Conservation (phyloP, 1,139 yeast species). For the Pichia sp. region DNA sequence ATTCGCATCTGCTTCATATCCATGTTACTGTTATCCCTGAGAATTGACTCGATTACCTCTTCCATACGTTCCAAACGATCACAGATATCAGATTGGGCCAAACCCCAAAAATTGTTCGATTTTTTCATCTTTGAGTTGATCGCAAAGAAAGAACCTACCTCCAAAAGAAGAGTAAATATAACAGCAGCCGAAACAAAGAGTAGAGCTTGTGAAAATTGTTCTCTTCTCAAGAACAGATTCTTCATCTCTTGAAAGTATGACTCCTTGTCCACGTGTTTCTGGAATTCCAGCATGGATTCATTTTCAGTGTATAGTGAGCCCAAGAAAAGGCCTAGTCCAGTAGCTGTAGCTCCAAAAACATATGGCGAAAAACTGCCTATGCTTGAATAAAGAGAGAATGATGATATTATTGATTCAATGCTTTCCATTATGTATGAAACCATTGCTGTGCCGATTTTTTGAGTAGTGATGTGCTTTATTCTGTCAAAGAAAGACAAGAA, state of each 20-base stretch:
- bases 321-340: slow-evolving; percentile 4
- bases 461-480: too few relatives aligned
- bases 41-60: slow-evolving; percentile 10
- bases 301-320: slow-evolving; percentile 2
- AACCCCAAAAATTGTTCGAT: too few relatives aligned
- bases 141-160: neutral
- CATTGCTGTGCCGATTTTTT: too few relatives aligned
- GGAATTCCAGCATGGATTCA: slow-evolving; percentile 8
- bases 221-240: slow-evolving; percentile 5
- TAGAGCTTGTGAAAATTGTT: slow-evolving; percentile 3
- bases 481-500: too few relatives aligned
- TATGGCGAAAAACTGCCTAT: slow-evolving; percentile 1
- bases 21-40: slow-evolving; percentile 6
- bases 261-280: slow-evolving; percentile 7
- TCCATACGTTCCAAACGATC: slow-evolving; percentile 3
- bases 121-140: neutral
- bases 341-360: slow-evolving; percentile 7
- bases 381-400: neutral
- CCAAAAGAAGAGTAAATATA: neutral
- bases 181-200: neutral
- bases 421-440: neutral
- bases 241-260: slow-evolving; percentile 8
- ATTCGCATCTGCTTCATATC: slow-evolving; percentile 6
- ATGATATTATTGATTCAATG: neutral
- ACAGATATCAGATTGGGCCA: too few relatives aligned